Conservation (phyloP, 345 rosid genomes). For the Conringia planisiliqua region DNA sequence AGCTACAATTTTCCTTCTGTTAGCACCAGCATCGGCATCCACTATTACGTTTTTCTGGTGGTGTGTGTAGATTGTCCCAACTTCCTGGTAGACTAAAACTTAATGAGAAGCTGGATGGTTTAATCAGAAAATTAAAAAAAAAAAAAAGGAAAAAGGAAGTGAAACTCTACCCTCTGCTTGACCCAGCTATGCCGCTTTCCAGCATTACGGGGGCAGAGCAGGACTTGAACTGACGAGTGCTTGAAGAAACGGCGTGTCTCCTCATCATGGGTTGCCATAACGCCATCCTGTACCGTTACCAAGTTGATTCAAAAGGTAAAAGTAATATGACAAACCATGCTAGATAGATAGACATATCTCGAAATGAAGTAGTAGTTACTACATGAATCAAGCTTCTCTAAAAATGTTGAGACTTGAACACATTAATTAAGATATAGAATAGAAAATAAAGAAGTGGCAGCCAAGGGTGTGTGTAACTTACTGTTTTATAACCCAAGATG, state of each 20-base stretch:
- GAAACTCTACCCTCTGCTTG: slow-evolving; percentile 69
- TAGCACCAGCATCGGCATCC: slow-evolving; percentile 66
- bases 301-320: not conserved
- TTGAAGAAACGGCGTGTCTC: slow-evolving; percentile 94
- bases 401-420: not conserved
- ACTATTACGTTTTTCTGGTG: slow-evolving; percentile 78
- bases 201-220: slow-evolving; percentile 91
- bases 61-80: slow-evolving; percentile 68
- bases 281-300: slow-evolving; percentile 63
- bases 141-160: not conserved
- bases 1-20: slow-evolving; percentile 56
- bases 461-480: slow-evolving; percentile 27
- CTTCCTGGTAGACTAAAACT: slow-evolving; percentile 45
- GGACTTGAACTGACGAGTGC: slow-evolving; percentile 89
- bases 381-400: not conserved
- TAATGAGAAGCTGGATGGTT: not conserved
- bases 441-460: not conserved
- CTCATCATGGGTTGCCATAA: slow-evolving; percentile 96
- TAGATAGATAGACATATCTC: not conserved
- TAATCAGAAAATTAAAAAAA: not conserved
- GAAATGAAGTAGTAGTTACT: not conserved
- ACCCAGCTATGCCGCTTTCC: slow-evolving; percentile 90
- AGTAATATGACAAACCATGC: not conserved
- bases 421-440: not conserved
- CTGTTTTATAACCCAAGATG: slow-evolving; percentile 62